Conservation (phyloP, 176 grass and related monocot genomes). For the Chloris gayana region DNA sequence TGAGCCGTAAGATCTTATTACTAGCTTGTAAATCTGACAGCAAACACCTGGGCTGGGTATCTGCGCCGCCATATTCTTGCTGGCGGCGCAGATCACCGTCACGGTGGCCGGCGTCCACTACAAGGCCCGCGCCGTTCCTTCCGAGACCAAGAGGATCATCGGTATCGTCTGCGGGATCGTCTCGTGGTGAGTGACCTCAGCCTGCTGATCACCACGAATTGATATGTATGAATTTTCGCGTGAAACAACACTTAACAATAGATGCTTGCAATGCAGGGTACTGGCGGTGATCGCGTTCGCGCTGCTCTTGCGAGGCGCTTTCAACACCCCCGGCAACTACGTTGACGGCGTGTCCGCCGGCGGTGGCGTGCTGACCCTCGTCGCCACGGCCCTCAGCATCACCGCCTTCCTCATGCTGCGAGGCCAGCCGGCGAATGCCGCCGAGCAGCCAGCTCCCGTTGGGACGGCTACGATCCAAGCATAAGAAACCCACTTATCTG, state of each 20-base stretch:
- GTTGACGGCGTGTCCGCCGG: not conserved
- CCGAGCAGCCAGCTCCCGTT: no score
- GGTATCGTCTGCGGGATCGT: constrained; percentile 25
- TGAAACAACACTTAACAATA: no score
- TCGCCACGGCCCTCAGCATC: not conserved
- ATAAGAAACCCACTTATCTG: no score
- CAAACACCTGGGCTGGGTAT: not conserved
- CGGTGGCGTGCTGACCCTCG: not conserved
- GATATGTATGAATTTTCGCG: no score
- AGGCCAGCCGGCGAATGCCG: not conserved
- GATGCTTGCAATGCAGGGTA: not conserved
- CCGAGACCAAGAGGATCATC: constrained; percentile 21
- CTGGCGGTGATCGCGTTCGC: not conserved
- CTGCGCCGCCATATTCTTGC: constrained; percentile 23
- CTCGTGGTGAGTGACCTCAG: not conserved
- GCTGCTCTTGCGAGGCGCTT: no score
- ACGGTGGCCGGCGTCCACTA: not conserved
- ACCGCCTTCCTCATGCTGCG: not conserved
- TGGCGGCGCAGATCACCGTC: constrained; percentile 14
- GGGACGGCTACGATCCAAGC: no score
- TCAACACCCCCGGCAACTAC: no score
- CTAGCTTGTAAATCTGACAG: no score
- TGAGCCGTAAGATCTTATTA: no score
- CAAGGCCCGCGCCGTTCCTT: constrained; percentile 12
- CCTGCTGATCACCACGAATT: no score